A percentile compares a stretch with the other conserved stretches of the same genome.
These are phyloP conservation scores for Schizonepeta tenuifolia DNA, from an alignment of 257 asterid genomes.

Conservation along the genomic window DNA sequence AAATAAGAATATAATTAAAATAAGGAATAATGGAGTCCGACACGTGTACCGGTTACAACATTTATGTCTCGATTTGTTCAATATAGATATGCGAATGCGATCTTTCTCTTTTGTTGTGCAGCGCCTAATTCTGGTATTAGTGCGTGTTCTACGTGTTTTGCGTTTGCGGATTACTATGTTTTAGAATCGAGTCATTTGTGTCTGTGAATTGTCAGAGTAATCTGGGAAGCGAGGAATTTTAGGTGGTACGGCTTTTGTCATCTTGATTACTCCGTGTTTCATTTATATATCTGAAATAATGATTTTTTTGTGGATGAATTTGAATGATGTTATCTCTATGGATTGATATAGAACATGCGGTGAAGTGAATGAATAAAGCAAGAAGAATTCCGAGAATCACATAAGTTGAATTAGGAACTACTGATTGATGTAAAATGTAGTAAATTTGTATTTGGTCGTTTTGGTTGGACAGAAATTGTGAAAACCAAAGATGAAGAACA, in stretches of 20 bases:
- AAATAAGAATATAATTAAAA: no score
- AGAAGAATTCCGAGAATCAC: neutral
- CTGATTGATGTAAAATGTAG: neutral
- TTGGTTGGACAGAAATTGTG: constrained; percentile 16
- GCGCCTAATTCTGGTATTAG: neutral
- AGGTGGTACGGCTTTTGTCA: neutral
- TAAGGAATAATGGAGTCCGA: no score
- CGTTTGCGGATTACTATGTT: no score
- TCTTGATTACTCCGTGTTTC: neutral
- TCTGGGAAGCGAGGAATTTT: neutral
- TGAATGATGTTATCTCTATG: neutral
- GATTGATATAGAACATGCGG: neutral
- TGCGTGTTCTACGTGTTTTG: no score
- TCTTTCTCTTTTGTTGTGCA: no score
- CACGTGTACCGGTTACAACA: no score
- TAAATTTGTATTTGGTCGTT: neutral
- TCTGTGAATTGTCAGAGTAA: neutral
- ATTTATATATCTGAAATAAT: neutral
- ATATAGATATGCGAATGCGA: no score
- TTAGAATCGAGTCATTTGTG: no score
- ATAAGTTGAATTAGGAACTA: neutral
- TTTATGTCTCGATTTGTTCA: no score
- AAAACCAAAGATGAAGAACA: constrained; percentile 54
- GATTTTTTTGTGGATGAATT: neutral
- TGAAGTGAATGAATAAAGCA: neutral